A percentile compares a stretch with the other conserved stretches of the same genome.
phyloP scores from a whole-genome alignment of 2,329 filamentous ascomycete species.

The Ascochyta viciae-villosae region DNA sequence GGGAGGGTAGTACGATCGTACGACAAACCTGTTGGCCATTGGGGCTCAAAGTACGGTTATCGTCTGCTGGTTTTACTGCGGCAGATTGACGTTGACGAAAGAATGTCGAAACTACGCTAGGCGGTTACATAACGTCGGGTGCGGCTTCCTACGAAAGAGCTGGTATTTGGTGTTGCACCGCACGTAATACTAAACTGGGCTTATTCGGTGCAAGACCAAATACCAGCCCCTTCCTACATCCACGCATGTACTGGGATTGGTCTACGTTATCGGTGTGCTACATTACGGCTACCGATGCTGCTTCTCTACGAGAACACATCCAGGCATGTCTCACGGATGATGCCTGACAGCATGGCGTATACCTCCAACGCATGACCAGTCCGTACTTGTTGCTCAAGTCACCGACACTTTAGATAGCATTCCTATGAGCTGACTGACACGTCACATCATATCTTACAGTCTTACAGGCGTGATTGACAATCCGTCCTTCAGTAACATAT shows the following conservation, averaged over 20 bases:
- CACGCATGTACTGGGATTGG: not conserved
- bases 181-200: no score
- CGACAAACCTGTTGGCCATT: slow-evolving; percentile 11
- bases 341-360: not conserved
- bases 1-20: slow-evolving; percentile 7
- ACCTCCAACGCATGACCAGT: not conserved
- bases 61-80: slow-evolving; percentile 14
- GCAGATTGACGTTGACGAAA: slow-evolving; percentile 5
- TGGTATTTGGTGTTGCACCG: no score
- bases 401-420: not conserved
- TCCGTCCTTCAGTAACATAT: not conserved
- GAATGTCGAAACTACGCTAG: not conserved
- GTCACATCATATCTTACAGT: not conserved
- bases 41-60: slow-evolving; percentile 14
- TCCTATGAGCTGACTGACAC: not conserved
- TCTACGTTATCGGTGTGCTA: no score
- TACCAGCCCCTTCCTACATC: not conserved
- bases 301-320: not conserved
- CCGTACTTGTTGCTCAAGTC: not conserved
- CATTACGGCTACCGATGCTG: not conserved
- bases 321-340: not conserved
- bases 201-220: no score
- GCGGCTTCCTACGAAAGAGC: not conserved
- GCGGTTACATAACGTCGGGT: not conserved
- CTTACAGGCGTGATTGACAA: not conserved